Base-by-base conservation (phyloP, 2,329 filamentous ascomycete species). In the Alternaria panax region DNA sequence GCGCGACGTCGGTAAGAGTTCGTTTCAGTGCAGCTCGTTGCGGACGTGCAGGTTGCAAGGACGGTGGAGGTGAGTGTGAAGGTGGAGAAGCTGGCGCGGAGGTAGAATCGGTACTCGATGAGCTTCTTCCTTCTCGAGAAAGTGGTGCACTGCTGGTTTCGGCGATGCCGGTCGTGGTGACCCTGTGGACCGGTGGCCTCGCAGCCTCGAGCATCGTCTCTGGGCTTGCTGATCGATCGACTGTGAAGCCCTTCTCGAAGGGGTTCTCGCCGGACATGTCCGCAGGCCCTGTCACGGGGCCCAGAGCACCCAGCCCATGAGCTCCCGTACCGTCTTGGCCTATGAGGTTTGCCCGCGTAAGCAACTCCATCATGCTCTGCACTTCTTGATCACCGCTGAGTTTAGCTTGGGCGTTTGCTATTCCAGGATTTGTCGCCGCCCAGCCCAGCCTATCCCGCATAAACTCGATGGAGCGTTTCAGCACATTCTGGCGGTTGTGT, bases 381-480 rank as follows among this genome's bases (percentile, higher is more conserved):
- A 93, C 86, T 69, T 97, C 94, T 51, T 92, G 82, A 78, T 98
- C 93, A 22, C 93, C 93, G 63, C 86, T 88, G 52, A 91, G 84
- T 72, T 91, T 89, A 53, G 93, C 92, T 78, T 97, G 92, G 16
- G 92, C 93, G 73, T 88, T 92, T 43, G 90, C 89, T 67, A 97
- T 88, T 11, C 88, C 92, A 14, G 91, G 87, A 73, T 90, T 91
- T 52, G 87, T 87, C 30, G 89, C 85, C 30, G 90, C 87, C 90
- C 92, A 94, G 64, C 91, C 91, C 79, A 96, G 86, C 65, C 92
- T 91, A 75, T 97, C 93, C 73, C 92, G 91, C 91, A 99, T 96
- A 74, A 98, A 97, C 78, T 98, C 95, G 74, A 97, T 90, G 8
- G 93, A 96, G 59, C 94, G 87, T 80, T 96, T 97, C 72, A 99